Evolutionary conservation across 345 rosid species (phyloP).

Genomic region (Alliaria petiolata): DNA sequence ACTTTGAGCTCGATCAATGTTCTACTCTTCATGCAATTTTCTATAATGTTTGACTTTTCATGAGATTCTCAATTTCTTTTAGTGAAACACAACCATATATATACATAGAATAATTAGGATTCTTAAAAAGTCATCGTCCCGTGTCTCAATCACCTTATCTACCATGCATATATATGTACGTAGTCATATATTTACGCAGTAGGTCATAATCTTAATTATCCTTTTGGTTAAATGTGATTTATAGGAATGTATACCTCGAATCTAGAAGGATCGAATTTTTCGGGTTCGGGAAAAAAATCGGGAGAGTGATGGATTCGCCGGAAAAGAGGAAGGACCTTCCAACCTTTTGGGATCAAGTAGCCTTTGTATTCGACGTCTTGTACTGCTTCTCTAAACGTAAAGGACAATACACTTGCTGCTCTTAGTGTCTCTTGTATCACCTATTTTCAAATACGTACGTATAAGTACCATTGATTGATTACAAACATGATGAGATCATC

Average conservation of each 20-base stretch:
- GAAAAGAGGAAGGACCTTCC: slow-evolving; percentile 97
- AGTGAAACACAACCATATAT: background rate
- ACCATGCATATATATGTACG: background rate
- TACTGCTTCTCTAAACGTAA: slow-evolving; percentile 92
- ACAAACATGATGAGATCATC: background rate
- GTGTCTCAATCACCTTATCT: background rate
- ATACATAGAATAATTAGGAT: background rate
- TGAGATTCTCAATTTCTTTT: background rate
- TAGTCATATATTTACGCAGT: background rate
- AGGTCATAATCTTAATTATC: slow-evolving; percentile 8
- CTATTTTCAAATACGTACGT: slow-evolving; percentile 32
- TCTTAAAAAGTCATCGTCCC: background rate
- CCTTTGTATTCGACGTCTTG: slow-evolving; percentile 82
- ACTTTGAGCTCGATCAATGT: background rate
- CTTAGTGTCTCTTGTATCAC: slow-evolving; percentile 97
- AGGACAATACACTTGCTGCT: slow-evolving; percentile 79
- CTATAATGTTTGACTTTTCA: background rate
- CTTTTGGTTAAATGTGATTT: background rate
- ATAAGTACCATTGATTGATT: background rate
- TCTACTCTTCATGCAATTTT: background rate
- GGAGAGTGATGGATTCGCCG: slow-evolving; percentile 78
- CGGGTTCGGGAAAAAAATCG: slow-evolving; percentile 68
- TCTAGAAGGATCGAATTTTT: slow-evolving; percentile 82
- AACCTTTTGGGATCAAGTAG: slow-evolving; percentile 81
- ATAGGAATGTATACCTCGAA: slow-evolving; percentile 51